Base-by-base conservation (phyloP, 2,329 filamentous ascomycete species). In the Metarhizium humberi region DNA sequence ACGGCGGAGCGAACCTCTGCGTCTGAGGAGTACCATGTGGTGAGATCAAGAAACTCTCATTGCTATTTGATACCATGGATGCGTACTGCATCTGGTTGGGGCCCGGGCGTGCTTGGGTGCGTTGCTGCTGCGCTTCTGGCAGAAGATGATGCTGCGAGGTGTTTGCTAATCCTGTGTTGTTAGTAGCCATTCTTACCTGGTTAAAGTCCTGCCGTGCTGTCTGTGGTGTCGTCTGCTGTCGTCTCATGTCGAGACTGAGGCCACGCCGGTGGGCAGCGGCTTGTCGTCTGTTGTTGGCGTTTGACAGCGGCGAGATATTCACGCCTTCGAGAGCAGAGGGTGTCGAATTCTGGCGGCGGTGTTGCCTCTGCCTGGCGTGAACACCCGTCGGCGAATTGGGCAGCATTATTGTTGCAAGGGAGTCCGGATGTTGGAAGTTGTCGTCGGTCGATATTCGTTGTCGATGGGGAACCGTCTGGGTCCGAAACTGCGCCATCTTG, bases 101-200 rank as follows among this genome's bases (percentile, higher is more conserved):
- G 81, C 87, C 86, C 83, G 87, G 87, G 84, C 88, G 85, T 82
- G 82, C 82, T 81, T 73, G 71, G 60, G 84, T 81, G 81, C 83
- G 84, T 78, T 91, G 88, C 85, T 89, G 84, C 83, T 92, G 90
- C 85, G 87, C 81, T 88, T 89, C 88, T 86, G 86, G 87, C 85
- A 90, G 81, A 76, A 84, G 80, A 55, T 65, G 62, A 81, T 90
- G 87, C 82, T 92, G 88, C 81, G 77, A 75, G 64, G 59, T 63
- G 58, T 61, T 75, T 75, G 80, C 64, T 77, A 77, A 73, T 80
- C 76, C 76, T 77, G 74, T 70, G 69, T 76, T 71, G 74, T 79
- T 82, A 75, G 76, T 78, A 71, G 66, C 64, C 62, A 71, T 77
- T 75, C 76, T 78, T 78, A 80, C 75, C 75, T 69, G 67, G 54